Conservation (phyloP, 2,329 filamentous ascomycete species). For the Neospermospora avenae region DNA sequence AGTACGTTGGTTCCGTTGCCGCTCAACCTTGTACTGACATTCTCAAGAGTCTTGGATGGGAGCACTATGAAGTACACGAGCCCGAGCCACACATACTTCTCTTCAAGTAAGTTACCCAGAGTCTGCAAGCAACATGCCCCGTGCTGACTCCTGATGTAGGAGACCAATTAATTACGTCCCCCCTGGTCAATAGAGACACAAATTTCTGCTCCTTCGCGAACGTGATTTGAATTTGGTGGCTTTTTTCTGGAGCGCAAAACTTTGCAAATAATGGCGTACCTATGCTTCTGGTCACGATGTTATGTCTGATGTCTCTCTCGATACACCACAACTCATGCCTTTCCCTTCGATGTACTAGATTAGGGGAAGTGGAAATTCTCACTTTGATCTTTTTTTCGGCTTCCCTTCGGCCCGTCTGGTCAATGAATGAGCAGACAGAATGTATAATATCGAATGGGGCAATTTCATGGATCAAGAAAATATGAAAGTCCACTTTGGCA, state of each 20-base stretch:
- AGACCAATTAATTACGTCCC: constrained; percentile 31
- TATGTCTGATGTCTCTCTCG: constrained; percentile 34
- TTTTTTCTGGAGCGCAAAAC: constrained; percentile 28
- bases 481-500: not conserved
- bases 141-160: constrained; percentile 26
- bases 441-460: constrained; percentile 9
- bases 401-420: not conserved
- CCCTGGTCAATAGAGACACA: constrained; percentile 26
- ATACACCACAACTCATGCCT: constrained; percentile 28
- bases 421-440: not conserved
- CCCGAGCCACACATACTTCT: constrained; percentile 97
- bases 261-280: constrained; percentile 25
- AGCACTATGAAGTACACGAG: constrained; percentile 98
- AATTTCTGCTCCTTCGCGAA: constrained; percentile 10
- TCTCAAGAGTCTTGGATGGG: constrained; percentile 88
- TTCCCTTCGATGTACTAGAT: constrained; percentile 32
- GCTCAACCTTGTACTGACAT: constrained; percentile 4
- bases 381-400: constrained; percentile 14
- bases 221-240: constrained; percentile 27
- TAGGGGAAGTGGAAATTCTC: constrained; percentile 32
- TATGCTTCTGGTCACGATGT: constrained; percentile 34
- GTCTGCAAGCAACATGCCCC: not conserved
- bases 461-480: constrained; percentile 6
- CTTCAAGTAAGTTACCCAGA: constrained; percentile 73
- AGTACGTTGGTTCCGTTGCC: constrained; percentile 48